A percentile compares a stretch with the other conserved stretches of the same genome.
Conservation (phyloP, 1,284 basidiomycete species). For the Ganoderma sinense region DNA sequence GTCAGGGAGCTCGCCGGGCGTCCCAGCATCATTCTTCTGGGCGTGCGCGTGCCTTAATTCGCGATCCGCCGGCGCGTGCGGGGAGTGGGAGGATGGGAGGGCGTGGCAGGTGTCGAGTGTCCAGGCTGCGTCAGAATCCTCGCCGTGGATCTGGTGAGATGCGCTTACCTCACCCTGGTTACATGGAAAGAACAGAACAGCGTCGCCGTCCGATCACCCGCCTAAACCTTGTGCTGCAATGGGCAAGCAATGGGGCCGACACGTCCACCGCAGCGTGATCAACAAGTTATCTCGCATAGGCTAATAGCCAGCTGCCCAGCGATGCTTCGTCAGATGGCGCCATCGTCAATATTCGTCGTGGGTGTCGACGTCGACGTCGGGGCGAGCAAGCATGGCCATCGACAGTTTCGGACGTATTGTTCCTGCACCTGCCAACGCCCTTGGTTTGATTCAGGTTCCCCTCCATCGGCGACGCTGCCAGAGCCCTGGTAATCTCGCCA, state of each 20-base stretch:
- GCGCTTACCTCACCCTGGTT: constrained; percentile 35
- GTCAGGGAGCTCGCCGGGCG: constrained; percentile 16
- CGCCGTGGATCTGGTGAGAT: constrained; percentile 1
- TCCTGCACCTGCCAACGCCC: background rate
- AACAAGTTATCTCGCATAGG: constrained; percentile 12
- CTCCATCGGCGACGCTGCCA: background rate
- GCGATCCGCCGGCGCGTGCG: background rate
- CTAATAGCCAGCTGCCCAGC: constrained; percentile 8
- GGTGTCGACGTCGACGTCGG: background rate
- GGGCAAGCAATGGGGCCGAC: constrained; percentile 21
- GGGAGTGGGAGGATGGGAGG: background rate
- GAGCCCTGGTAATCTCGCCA: background rate
- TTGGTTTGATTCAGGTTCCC: constrained; percentile 1
- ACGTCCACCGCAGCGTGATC: constrained; percentile 23
- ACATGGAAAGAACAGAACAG: constrained; percentile 33
- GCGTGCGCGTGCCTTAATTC: constrained; percentile 24
- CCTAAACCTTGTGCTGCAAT: constrained; percentile 26
- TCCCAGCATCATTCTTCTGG: constrained; percentile 28
- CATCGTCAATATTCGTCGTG: background rate
- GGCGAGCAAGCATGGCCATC: background rate
- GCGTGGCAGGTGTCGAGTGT: background rate
- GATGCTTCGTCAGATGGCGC: background rate
- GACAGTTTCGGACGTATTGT: background rate
- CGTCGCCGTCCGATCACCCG: constrained; percentile 26
- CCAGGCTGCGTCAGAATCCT: constrained; percentile 5